Evolutionary conservation across 2,329 filamentous ascomycete genomes (phyloP).

Genomic region (Aspergillus neotritici): DNA sequence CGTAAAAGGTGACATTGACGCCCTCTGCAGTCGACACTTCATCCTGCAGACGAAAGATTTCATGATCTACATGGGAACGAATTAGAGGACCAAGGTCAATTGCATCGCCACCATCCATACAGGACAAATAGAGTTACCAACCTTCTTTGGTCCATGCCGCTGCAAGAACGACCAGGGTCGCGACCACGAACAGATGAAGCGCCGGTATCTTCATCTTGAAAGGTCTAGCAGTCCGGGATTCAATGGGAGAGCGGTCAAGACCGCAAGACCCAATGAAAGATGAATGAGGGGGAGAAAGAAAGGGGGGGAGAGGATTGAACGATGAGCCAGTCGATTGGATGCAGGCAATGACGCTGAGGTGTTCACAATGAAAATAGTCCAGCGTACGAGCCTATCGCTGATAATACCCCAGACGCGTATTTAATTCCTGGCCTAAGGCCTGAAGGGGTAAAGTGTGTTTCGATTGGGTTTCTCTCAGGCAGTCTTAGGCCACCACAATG

Average conservation of each 20-base stretch:
- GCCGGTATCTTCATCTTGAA: constrained; percentile 63
- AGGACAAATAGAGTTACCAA: constrained; percentile 35
- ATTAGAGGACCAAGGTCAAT: constrained; percentile 4
- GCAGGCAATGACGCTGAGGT: background rate
- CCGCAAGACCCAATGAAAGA: constrained; percentile 16
- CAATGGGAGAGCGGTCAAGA: constrained; percentile 20
- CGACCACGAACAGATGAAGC: constrained; percentile 61
- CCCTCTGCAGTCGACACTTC: constrained; percentile 75
- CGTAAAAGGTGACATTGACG: constrained; percentile 78
- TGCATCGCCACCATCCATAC: background rate
- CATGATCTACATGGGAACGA: constrained; percentile 62
- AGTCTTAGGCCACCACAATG: too few species aligned
- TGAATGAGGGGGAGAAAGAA: constrained; percentile 3
- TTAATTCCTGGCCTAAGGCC: too few species aligned
- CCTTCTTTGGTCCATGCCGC: constrained; percentile 85
- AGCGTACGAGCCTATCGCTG: too few species aligned
- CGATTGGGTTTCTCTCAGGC: too few species aligned
- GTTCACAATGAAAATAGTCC: too few species aligned
- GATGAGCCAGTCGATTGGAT: constrained; percentile 3
- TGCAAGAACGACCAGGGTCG: constrained; percentile 62
- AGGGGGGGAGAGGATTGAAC: constrained; percentile 11
- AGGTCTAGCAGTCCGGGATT: constrained; percentile 1
- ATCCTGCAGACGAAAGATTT: constrained; percentile 93
- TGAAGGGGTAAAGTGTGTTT: too few species aligned
- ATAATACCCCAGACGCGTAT: too few species aligned